phyloP scores from a whole-genome alignment of 148 eudicot species.

The Heliamphora exappendiculata region DNA sequence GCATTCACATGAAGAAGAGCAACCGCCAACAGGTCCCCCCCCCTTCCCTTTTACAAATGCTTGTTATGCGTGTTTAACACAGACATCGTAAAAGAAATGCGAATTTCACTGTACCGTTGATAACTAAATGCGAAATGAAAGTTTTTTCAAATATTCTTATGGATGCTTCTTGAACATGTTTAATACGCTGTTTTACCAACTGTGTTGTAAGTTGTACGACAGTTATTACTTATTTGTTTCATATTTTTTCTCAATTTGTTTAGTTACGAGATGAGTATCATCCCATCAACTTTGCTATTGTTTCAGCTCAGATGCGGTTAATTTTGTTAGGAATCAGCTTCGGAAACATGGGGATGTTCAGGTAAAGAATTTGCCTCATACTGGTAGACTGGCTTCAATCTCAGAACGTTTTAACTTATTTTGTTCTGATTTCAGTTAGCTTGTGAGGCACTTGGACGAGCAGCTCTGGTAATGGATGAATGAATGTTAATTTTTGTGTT shows the following conservation, averaged over 20 bases:
- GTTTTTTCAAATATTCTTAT: too few relatives aligned
- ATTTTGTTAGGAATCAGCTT: constrained; percentile 68
- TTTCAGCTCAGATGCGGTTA: constrained; percentile 74
- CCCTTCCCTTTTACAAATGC: too few relatives aligned
- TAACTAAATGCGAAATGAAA: too few relatives aligned
- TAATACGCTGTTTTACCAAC: too few relatives aligned
- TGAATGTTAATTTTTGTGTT: constrained; percentile 5
- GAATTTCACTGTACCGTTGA: too few relatives aligned
- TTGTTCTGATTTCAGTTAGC: constrained; percentile 47
- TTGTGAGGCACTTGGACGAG: constrained; percentile 67
- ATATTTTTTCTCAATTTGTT: neutral
- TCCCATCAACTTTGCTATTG: neutral
- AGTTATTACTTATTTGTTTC: neutral
- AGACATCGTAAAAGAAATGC: too few relatives aligned
- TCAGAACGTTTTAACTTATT: neutral
- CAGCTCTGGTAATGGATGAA: constrained; percentile 70
- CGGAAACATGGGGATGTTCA: constrained; percentile 83
- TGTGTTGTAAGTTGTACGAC: too few relatives aligned
- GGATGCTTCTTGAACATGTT: too few relatives aligned
- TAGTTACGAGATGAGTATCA: neutral
- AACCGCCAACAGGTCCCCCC: too few relatives aligned
- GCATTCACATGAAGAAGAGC: too few relatives aligned
- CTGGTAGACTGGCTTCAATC: neutral
- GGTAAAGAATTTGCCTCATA: constrained; percentile 30
- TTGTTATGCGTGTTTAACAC: too few relatives aligned